phyloP scores from a whole-genome alignment of 2,329 filamentous ascomycete genomes.

The Bimuria novae-zelandiae region DNA sequence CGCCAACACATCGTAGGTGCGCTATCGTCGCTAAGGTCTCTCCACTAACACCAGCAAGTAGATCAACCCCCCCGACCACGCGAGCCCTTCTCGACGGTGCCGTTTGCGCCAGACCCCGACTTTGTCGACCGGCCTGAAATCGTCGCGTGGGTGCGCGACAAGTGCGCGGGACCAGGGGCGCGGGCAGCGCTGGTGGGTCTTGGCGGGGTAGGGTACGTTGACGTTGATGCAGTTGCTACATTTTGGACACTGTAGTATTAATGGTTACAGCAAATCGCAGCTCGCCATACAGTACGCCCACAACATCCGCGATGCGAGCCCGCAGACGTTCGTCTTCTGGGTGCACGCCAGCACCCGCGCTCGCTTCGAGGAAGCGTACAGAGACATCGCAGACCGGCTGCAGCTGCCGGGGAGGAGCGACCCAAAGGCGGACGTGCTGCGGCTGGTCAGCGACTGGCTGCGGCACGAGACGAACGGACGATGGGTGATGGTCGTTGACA shows the following conservation, averaged over 20 bases:
- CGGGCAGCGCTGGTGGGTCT: conserved; percentile 33
- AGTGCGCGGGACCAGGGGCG: conserved; percentile 37
- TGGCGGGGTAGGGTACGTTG: too few species aligned
- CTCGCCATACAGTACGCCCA: background rate
- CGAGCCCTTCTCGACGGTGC: conserved; percentile 28
- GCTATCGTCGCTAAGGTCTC: background rate
- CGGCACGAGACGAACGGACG: conserved; percentile 13
- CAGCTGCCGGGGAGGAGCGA: conserved; percentile 16
- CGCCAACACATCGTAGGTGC: conserved; percentile 2
- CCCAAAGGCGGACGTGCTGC: conserved; percentile 15
- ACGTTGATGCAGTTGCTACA: background rate
- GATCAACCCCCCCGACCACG: background rate
- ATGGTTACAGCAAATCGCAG: background rate
- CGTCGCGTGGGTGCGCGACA: conserved; percentile 24
- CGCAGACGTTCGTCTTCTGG: conserved; percentile 22
- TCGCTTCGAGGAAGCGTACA: conserved; percentile 18
- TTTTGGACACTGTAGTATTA: background rate
- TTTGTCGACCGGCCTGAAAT: conserved; percentile 29
- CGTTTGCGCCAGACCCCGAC: conserved; percentile 29
- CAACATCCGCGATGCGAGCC: too few species aligned
- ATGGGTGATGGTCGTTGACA: conserved; percentile 30
- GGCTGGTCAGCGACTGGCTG: conserved; percentile 21
- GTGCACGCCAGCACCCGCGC: conserved; percentile 16
- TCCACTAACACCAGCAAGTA: background rate
- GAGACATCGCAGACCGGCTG: conserved; percentile 16